phyloP scores from a whole-genome alignment of 176 grass and related monocot species.

The Hyparrhenia diplandra region DNA sequence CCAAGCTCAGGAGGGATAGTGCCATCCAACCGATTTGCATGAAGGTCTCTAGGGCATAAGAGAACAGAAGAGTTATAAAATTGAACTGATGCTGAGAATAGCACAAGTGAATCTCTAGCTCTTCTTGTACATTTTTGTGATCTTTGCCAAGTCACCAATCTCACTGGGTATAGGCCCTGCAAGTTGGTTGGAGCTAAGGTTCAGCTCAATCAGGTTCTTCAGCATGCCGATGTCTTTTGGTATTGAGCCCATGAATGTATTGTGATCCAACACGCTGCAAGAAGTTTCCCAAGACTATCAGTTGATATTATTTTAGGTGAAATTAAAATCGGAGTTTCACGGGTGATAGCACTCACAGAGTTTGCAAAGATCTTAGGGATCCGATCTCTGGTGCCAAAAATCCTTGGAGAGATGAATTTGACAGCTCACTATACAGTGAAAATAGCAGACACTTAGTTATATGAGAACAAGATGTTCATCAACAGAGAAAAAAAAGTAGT shows the following conservation, averaged over 20 bases:
- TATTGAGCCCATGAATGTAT: slow-evolving; percentile 58
- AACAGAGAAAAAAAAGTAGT: not conserved
- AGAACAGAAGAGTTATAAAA: slow-evolving; percentile 31
- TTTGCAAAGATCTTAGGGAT: slow-evolving; percentile 52
- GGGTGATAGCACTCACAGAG: slow-evolving; percentile 44
- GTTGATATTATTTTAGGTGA: not conserved
- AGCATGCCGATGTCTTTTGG: slow-evolving; percentile 54
- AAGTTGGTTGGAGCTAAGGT: slow-evolving; percentile 65
- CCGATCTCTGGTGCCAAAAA: slow-evolving; percentile 61
- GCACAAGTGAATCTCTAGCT: not conserved
- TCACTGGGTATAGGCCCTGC: slow-evolving; percentile 58
- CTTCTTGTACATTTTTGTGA: slow-evolving; percentile 66
- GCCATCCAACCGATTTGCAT: slow-evolving; percentile 66
- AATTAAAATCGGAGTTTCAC: not conserved
- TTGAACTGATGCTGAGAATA: not conserved
- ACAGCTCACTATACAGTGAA: slow-evolving; percentile 49
- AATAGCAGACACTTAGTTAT: not conserved
- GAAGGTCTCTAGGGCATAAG: slow-evolving; percentile 75
- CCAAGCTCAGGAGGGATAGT: slow-evolving; percentile 64
- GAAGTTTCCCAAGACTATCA: not conserved
- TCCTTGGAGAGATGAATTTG: slow-evolving; percentile 70
- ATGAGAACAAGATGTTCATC: not conserved
- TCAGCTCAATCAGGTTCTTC: slow-evolving; percentile 41
- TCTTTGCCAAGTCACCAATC: slow-evolving; percentile 53
- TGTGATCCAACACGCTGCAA: slow-evolving; percentile 59